Evolutionary conservation across 2,329 filamentous ascomycete species (phyloP).

Genomic region (Chaetomium sp.): DNA sequence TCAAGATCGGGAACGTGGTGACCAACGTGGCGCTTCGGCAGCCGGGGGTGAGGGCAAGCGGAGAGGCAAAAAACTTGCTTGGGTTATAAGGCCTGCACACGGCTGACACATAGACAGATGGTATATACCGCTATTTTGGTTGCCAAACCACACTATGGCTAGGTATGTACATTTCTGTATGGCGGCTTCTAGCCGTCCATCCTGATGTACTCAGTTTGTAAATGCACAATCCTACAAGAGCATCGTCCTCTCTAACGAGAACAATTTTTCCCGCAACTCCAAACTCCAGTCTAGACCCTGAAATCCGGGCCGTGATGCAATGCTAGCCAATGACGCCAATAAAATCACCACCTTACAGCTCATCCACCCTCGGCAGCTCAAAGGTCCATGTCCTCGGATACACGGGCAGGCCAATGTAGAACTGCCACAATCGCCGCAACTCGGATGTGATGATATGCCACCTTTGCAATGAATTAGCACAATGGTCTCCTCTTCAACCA

Average conservation of each 20-base stretch:
- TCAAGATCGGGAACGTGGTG: slow-evolving; percentile 74
- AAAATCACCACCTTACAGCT: slow-evolving; percentile 44
- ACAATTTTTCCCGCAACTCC: not conserved
- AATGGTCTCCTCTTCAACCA: not conserved
- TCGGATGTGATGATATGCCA: slow-evolving; percentile 51
- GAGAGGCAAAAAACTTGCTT: slow-evolving; percentile 21
- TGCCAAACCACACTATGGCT: not conserved
- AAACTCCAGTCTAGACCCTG: slow-evolving; percentile 14
- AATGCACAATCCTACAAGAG: not conserved
- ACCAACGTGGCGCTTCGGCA: slow-evolving; percentile 26
- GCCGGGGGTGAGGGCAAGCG: slow-evolving; percentile 8
- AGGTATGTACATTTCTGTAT: not conserved
- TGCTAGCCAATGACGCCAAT: slow-evolving; percentile 12
- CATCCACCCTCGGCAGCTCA: slow-evolving; percentile 49
- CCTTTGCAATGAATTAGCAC: slow-evolving; percentile 36
- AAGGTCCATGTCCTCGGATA: slow-evolving; percentile 52
- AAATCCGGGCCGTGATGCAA: slow-evolving; percentile 16
- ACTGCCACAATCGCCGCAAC: slow-evolving; percentile 50
- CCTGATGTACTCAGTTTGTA: not conserved
- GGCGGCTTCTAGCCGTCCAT: not conserved
- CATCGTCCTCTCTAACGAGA: too few relatives aligned
- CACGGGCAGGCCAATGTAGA: slow-evolving; percentile 57
- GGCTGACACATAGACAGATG: not conserved
- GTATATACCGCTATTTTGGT: not conserved
- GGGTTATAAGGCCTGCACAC: slow-evolving; percentile 7